Evolutionary conservation across 352 stramenopile species (phyloP).

Genomic region (Phytophthora macrochlamydospora): DNA sequence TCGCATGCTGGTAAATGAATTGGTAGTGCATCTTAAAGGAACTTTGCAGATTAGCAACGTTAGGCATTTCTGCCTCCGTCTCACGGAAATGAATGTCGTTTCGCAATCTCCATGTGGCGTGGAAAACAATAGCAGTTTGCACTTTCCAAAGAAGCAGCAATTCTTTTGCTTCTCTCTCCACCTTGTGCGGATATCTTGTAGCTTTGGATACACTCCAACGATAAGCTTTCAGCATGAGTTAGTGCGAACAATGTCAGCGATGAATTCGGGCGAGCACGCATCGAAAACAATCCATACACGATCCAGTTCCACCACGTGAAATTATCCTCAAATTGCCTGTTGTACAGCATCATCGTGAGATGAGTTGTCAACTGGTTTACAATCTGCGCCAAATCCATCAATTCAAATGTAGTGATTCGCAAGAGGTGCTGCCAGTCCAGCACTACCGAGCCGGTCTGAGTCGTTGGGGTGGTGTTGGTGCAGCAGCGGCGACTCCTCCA

Average conservation of each 20-base stretch:
- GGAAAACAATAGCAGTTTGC: too few relatives aligned
- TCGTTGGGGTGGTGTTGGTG: neutral
- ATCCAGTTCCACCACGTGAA: neutral
- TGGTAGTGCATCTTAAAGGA: too few relatives aligned
- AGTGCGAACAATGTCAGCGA: neutral
- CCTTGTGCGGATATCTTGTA: too few relatives aligned
- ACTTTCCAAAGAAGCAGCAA: too few relatives aligned
- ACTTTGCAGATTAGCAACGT: too few relatives aligned
- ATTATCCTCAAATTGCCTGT: neutral
- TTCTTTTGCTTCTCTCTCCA: too few relatives aligned
- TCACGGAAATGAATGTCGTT: too few relatives aligned
- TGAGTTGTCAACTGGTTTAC: neutral
- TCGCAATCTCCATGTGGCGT: too few relatives aligned
- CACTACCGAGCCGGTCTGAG: neutral
- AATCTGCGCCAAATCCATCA: neutral
- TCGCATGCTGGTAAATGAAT: too few relatives aligned
- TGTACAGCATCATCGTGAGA: neutral
- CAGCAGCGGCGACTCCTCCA: neutral
- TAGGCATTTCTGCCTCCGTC: too few relatives aligned
- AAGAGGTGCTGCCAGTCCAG: neutral
- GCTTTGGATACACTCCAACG: neutral
- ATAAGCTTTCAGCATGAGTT: neutral
- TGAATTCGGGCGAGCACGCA: neutral
- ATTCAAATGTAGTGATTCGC: neutral
- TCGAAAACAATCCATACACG: neutral